These are phyloP conservation scores for Incumbomyces delicatus DNA, from an alignment of 2,329 filamentous ascomycete genomes.

Conservation along the genomic window DNA sequence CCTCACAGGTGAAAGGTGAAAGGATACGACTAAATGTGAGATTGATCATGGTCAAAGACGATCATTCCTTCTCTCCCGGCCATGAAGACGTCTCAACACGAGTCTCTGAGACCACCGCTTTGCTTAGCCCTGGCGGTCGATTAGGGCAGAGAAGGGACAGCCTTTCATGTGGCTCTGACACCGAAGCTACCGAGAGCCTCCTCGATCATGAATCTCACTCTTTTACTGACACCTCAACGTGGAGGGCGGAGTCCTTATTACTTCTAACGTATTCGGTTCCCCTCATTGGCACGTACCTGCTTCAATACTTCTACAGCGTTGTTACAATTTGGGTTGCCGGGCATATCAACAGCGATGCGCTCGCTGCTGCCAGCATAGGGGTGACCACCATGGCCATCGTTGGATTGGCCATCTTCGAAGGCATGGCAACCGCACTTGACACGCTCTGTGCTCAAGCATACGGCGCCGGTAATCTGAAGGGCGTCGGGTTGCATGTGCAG, in stretches of 20 bases:
- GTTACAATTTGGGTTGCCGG: conserved; percentile 62
- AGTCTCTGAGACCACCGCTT: background rate
- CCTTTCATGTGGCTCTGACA: background rate
- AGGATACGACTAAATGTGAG: too few relatives aligned
- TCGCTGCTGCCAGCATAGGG: conserved; percentile 51
- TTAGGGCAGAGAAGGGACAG: background rate
- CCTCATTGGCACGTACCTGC: conserved; percentile 54
- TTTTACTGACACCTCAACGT: conserved; percentile 5
- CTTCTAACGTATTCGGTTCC: conserved; percentile 33
- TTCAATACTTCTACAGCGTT: conserved; percentile 64
- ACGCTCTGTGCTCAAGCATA: conserved; percentile 79
- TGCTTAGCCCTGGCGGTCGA: background rate
- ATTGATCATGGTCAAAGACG: background rate
- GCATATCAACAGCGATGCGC: conserved; percentile 52
- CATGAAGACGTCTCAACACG: background rate
- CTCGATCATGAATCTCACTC: conserved; percentile 1
- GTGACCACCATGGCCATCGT: conserved; percentile 63
- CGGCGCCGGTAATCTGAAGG: conserved; percentile 67
- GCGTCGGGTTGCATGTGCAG: conserved; percentile 66
- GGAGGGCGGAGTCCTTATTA: conserved; percentile 6
- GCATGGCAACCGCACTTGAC: conserved; percentile 68
- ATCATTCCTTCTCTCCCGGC: background rate
- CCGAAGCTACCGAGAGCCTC: background rate
- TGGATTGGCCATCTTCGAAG: conserved; percentile 59
- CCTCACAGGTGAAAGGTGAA: too few relatives aligned